phyloP scores from a whole-genome alignment of 2,329 filamentous ascomycete genomes.

The Exophiala mesophila region DNA sequence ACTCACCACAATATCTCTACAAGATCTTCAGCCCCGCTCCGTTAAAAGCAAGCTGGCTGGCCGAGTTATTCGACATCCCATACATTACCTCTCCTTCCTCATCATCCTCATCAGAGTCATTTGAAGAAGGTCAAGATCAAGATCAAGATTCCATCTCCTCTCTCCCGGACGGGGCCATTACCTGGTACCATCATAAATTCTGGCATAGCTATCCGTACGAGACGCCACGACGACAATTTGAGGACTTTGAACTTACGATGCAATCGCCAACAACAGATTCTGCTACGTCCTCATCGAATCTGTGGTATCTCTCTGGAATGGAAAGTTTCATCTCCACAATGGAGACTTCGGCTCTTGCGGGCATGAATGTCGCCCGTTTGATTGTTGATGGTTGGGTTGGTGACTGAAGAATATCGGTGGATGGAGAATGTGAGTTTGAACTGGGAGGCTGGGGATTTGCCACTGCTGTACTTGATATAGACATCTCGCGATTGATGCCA shows the following conservation, averaged over 20 bases:
- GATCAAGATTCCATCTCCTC: conserved; percentile 18
- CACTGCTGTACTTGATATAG: no score
- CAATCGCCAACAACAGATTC: not conserved
- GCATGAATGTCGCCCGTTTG: conserved; percentile 56
- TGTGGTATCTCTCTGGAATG: conserved; percentile 63
- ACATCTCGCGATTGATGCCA: no score
- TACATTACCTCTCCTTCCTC: conserved; percentile 14
- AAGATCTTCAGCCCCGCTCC: conserved; percentile 60
- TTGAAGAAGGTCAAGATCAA: conserved; percentile 16
- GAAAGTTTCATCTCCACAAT: conserved; percentile 96
- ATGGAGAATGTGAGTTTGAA: not conserved
- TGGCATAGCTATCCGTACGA: conserved; percentile 85
- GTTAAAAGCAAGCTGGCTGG: conserved; percentile 45
- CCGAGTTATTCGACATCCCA: conserved; percentile 44
- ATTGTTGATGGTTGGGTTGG: conserved; percentile 43
- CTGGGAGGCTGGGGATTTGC: no score
- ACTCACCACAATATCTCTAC: conserved; percentile 49
- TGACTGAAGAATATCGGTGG: conserved; percentile 11
- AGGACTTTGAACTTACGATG: conserved; percentile 55
- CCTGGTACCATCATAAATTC: conserved; percentile 70
- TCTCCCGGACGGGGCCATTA: conserved; percentile 47
- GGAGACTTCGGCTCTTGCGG: conserved; percentile 93
- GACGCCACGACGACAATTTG: conserved; percentile 80
- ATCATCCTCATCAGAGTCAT: conserved; percentile 10
- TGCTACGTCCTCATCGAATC: conserved; percentile 1